Conservation (phyloP, 2,329 filamentous ascomycete species). For the Pseudopithomyces chartarum region DNA sequence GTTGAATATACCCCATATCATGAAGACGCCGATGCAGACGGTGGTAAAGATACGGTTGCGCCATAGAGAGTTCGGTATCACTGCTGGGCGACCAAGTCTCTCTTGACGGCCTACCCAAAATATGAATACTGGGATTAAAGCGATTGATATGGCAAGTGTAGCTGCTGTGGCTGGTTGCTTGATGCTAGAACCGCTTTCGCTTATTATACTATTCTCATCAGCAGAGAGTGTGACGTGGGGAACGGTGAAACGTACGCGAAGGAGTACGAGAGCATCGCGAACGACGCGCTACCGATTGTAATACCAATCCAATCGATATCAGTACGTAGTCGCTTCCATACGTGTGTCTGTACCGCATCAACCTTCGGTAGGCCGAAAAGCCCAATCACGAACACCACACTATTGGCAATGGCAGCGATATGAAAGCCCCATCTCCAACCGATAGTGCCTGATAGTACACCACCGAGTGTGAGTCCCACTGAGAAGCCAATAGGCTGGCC, state of each 20-base stretch:
- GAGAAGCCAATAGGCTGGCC: constrained; percentile 59
- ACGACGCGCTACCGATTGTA: constrained; percentile 50
- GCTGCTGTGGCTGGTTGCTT: constrained; percentile 51
- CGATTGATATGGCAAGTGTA: constrained; percentile 51
- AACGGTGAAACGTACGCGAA: constrained; percentile 52
- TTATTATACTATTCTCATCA: constrained; percentile 35
- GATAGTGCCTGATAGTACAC: constrained; percentile 54
- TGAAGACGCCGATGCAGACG: constrained; percentile 56
- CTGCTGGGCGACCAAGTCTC: constrained; percentile 52
- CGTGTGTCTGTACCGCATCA: constrained; percentile 26
- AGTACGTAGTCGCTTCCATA: constrained; percentile 37
- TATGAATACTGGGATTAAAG: constrained; percentile 56
- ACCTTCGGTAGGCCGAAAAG: constrained; percentile 45
- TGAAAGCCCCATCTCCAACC: constrained; percentile 61
- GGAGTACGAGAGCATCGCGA: constrained; percentile 59
- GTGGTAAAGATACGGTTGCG: constrained; percentile 60
- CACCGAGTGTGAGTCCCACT: constrained; percentile 57
- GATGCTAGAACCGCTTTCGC: constrained; percentile 49
- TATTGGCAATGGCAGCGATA: constrained; percentile 51
- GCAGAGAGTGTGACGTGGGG: background rate
- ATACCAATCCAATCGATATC: constrained; percentile 63
- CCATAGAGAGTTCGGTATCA: constrained; percentile 69
- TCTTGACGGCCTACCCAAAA: constrained; percentile 60
- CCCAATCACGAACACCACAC: constrained; percentile 45
- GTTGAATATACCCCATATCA: constrained; percentile 46